Base-by-base conservation (phyloP, 148 eudicot species). In the Fagopyrum esculentum region DNA sequence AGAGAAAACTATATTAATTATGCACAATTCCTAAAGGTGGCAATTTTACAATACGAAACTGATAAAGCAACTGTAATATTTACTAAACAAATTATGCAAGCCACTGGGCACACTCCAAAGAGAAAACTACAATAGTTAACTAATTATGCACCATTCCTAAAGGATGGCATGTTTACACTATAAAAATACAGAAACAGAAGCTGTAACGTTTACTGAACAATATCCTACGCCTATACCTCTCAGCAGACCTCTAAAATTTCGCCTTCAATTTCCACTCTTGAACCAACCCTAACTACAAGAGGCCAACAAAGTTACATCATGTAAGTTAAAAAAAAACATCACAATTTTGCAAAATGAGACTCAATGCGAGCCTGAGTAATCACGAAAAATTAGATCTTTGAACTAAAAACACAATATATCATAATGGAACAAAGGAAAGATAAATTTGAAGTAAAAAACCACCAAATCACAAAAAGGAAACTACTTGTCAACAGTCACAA, bases 371-470 rank as follows among this genome's bases (percentile, higher is more conserved):
- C 63, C 49, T 30, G 43, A 49, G 47, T 29, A 22, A 60, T 40
- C 74, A 52, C 56, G 26, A 45, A 77, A 77, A 55, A 35, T 26
- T 9, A 43, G 26, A 45, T 11, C 15, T 55, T 71, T 70, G 11
- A 57, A 61, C 30, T 26, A 4, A 61, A 60, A 61, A 43, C 68
- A 61, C 4, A 26, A 26, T 26, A 61, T 61, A 26, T 61, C 43
- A 61, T 6, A 29, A 10, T 22, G 68, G 43, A 61, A 61, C 22
- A 61, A 35, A 61, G 44, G 6, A 26, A 17, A 76, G 12, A 13
- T 45, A 30, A 72, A 73, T 12, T 4, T 29, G 40, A 9, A 55
- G 8, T n/a, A 4, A 63, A 49, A 72, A 71, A 72, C 16, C 0
- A 64, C 60, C 19, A 35, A 51, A 10, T 13, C 22, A 16, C 10